Evolutionary conservation across 2,329 filamentous ascomycete genomes (phyloP).

Genomic region (Phialocephala subalpina): DNA sequence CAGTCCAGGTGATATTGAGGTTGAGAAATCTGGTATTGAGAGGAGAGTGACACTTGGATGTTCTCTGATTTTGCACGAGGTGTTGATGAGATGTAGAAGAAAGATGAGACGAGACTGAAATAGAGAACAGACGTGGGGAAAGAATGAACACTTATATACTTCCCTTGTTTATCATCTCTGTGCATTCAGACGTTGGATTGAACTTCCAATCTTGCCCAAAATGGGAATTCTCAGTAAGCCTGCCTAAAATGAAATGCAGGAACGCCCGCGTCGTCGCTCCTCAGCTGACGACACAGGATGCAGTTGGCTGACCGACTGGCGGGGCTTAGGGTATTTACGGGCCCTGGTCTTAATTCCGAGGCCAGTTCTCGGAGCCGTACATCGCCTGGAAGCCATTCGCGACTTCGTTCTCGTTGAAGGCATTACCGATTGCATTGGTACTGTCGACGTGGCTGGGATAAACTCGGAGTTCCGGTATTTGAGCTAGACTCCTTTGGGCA

Average conservation of each 20-base stretch:
- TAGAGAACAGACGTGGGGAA: neutral
- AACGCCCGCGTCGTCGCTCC: neutral
- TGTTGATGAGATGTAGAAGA: too few species aligned
- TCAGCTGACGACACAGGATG: neutral
- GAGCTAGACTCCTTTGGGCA: neutral
- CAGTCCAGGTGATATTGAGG: neutral
- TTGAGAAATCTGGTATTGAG: neutral
- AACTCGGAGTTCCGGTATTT: neutral
- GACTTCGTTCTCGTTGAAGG: neutral
- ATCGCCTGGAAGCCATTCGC: too few species aligned
- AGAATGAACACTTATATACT: neutral
- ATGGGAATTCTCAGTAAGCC: conserved; percentile 1
- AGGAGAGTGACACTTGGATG: neutral
- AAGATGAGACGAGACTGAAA: neutral
- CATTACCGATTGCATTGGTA: neutral
- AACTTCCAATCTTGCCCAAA: neutral
- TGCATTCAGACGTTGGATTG: neutral
- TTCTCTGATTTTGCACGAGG: neutral
- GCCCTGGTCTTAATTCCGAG: neutral
- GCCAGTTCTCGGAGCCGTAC: neutral
- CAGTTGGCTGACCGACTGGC: too few species aligned
- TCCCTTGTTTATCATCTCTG: neutral
- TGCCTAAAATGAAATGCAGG: neutral
- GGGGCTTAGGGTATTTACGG: neutral
- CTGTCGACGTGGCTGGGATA: neutral